Percentiles rank a stretch among this genome's conserved stretches.
Evolutionary conservation across 139 green algal species (phyloP).

Genomic region (Haematococcus lacustris): DNA sequence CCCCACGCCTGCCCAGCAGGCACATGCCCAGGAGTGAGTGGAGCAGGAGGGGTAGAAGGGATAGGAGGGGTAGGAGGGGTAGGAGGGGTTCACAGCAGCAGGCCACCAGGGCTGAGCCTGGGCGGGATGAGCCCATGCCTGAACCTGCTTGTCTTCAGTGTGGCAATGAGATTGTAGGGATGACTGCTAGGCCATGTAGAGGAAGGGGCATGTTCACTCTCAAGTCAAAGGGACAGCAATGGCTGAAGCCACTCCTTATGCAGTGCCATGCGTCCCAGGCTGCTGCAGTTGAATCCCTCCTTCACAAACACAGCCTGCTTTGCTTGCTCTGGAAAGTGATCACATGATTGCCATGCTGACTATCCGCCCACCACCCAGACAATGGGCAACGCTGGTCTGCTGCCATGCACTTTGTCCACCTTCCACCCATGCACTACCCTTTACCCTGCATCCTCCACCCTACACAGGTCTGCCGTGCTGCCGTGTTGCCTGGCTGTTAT

Average conservation of each 20-base stretch:
- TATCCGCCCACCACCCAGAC: too few species aligned
- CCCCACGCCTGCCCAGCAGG: constrained; percentile 1
- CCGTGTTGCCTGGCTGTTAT: background rate
- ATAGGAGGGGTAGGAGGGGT: background rate
- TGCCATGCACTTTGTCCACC: background rate
- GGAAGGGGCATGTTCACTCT: background rate
- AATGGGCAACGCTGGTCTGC: too few species aligned
- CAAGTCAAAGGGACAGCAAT: too few species aligned
- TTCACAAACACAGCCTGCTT: too few species aligned
- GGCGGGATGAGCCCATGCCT: background rate
- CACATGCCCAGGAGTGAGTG: constrained; percentile 15
- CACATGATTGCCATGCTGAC: too few species aligned
- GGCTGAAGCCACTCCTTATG: too few species aligned
- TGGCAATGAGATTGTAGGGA: background rate
- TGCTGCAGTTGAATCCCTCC: too few species aligned
- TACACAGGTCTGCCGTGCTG: background rate
- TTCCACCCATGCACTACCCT: background rate
- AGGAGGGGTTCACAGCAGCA: background rate
- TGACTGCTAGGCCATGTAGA: background rate
- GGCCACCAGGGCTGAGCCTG: too few species aligned
- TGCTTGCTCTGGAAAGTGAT: too few species aligned
- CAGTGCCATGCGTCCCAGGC: too few species aligned
- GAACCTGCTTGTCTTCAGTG: background rate
- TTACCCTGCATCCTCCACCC: background rate
- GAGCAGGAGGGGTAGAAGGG: background rate